A percentile compares a stretch with the other conserved stretches of the same genome.
phyloP scores from a whole-genome alignment of 2,329 filamentous ascomycete genomes.

The Hortaea sp. region DNA sequence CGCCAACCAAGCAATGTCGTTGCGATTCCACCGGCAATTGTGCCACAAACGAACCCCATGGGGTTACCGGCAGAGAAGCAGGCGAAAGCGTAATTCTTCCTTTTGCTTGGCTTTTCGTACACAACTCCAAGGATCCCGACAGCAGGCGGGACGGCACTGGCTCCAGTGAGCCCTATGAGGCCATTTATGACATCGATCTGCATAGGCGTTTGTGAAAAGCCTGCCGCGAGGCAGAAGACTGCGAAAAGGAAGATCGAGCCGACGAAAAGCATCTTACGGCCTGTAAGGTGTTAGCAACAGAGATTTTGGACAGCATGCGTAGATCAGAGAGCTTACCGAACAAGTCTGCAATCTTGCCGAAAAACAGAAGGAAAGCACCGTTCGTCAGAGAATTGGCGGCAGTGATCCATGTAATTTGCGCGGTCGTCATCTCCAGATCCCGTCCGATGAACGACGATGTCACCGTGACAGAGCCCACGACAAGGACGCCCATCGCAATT shows the following conservation, averaged over 20 bases:
- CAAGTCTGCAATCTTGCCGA: slow-evolving; percentile 56
- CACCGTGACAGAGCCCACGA: slow-evolving; percentile 50
- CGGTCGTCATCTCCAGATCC: slow-evolving; percentile 53
- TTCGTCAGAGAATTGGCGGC: slow-evolving; percentile 53
- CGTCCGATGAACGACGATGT: slow-evolving; percentile 51
- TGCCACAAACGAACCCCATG: slow-evolving; percentile 46
- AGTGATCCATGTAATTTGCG: slow-evolving; percentile 58
- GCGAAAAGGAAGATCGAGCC: slow-evolving; percentile 50
- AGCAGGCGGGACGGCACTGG: slow-evolving; percentile 53
- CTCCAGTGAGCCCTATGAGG: slow-evolving; percentile 53
- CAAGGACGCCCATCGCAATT: slow-evolving; percentile 52
- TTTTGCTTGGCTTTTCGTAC: slow-evolving; percentile 49
- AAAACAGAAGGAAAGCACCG: slow-evolving; percentile 56
- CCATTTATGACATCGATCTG: slow-evolving; percentile 54
- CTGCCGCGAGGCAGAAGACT: slow-evolving; percentile 46
- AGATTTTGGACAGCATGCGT: too few relatives aligned
- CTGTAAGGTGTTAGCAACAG: slow-evolving; percentile 1
- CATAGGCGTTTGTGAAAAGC: slow-evolving; percentile 50
- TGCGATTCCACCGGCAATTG: slow-evolving; percentile 53
- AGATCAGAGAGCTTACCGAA: slow-evolving; percentile 32
- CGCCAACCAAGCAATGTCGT: slow-evolving; percentile 54
- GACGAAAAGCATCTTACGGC: slow-evolving; percentile 52
- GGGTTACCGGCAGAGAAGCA: slow-evolving; percentile 52
- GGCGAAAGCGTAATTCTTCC: slow-evolving; percentile 58
- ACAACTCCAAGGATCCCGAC: slow-evolving; percentile 54